These are phyloP conservation scores for Hanseniaspora sp. DNA, from an alignment of 1,139 yeast genomes.

Conservation along the genomic window DNA sequence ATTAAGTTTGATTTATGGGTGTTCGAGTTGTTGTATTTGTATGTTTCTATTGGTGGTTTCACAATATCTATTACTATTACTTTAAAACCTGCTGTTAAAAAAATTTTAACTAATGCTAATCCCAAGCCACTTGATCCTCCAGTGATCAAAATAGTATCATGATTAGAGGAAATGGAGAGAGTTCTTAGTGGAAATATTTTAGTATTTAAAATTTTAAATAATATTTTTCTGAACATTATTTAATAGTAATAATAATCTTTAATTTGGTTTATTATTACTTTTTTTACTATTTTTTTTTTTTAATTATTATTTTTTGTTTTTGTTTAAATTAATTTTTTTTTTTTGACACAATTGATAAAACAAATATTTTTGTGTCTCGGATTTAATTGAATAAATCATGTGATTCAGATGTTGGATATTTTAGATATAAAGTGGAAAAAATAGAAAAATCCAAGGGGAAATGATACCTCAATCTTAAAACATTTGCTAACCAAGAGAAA, in stretches of 20 bases:
- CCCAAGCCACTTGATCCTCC: slow-evolving; percentile 81
- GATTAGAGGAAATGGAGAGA: not conserved
- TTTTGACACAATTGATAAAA: not conserved
- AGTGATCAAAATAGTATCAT: slow-evolving; percentile 50
- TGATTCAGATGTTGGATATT: too few species aligned
- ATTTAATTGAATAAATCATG: not conserved
- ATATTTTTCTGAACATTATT: too few species aligned
- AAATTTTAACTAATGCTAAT: slow-evolving; percentile 40
- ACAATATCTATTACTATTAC: slow-evolving; percentile 57
- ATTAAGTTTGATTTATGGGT: slow-evolving; percentile 32
- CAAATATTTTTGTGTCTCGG: not conserved
- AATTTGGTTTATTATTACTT: too few species aligned
- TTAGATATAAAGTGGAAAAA: too few species aligned
- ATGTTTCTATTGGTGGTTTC: slow-evolving; percentile 33
- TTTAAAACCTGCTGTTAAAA: slow-evolving; percentile 36
- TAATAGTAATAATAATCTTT: too few species aligned
- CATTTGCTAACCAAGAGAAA: not conserved
- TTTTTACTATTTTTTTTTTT: too few species aligned
- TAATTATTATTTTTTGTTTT: too few species aligned
- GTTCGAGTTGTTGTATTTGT: slow-evolving; percentile 21
- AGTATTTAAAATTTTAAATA: not conserved
- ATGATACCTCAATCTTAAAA: not conserved
- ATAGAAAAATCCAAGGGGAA: not conserved
- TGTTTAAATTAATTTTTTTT: not conserved
- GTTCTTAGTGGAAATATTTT: not conserved